These are phyloP conservation scores for Albophoma yamanashiensis DNA, from an alignment of 2,329 filamentous ascomycete species.

Conservation along the genomic window DNA sequence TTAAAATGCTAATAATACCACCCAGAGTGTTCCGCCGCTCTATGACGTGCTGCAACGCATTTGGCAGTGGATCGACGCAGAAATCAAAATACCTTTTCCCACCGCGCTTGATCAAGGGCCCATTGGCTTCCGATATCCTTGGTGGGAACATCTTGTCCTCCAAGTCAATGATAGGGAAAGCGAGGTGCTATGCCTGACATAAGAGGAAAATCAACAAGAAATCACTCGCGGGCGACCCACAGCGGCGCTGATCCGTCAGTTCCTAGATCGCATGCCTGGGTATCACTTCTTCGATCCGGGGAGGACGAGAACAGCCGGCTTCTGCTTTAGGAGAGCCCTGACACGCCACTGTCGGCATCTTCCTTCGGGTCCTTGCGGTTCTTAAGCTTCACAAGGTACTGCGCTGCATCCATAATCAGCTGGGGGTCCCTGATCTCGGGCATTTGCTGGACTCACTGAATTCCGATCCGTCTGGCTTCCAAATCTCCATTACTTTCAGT, in stretches of 20 bases:
- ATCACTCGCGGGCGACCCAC: neutral
- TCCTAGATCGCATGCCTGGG: neutral
- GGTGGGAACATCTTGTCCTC: slow-evolving; percentile 29
- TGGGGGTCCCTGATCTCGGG: neutral
- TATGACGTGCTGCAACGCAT: slow-evolving; percentile 21
- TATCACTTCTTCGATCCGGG: neutral
- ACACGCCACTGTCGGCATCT: slow-evolving; percentile 27
- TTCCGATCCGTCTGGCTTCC: slow-evolving; percentile 25
- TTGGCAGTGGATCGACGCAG: slow-evolving; percentile 22
- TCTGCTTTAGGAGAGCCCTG: slow-evolving; percentile 11
- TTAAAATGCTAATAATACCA: slow-evolving; percentile 8
- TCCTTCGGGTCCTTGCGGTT: slow-evolving; percentile 17
- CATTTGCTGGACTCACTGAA: slow-evolving; percentile 21
- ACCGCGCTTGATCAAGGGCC: slow-evolving; percentile 7
- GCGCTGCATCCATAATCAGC: slow-evolving; percentile 17
- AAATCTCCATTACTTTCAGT: slow-evolving; percentile 22
- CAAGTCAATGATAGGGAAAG: slow-evolving; percentile 18
- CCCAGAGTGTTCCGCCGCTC: slow-evolving; percentile 28
- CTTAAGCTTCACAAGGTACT: slow-evolving; percentile 25
- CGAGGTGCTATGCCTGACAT: slow-evolving; percentile 28
- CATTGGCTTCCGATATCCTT: slow-evolving; percentile 19
- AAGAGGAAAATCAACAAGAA: slow-evolving; percentile 6
- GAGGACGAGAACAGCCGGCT: neutral
- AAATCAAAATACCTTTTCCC: slow-evolving; percentile 10
- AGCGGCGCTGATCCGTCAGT: neutral